phyloP scores from a whole-genome alignment of 2,329 filamentous ascomycete genomes.

The Fusarium sp. region DNA sequence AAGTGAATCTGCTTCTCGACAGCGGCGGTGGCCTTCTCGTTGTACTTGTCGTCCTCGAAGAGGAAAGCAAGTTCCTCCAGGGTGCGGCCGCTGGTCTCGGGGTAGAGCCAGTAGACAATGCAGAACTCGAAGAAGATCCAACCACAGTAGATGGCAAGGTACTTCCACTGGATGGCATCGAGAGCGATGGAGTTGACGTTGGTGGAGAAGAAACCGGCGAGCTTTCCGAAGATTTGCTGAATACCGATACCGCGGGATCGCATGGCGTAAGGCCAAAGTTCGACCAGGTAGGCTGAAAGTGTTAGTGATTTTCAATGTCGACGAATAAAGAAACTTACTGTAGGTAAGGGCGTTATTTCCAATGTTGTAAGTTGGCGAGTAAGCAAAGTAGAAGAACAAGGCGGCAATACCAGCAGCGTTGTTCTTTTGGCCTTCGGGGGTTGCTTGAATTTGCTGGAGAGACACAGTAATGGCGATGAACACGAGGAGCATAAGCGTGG shows the following conservation, averaged over 20 bases:
- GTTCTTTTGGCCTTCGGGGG: conserved; percentile 30
- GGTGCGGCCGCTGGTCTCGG: conserved; percentile 80
- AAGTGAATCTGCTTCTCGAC: conserved; percentile 54
- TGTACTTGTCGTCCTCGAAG: conserved; percentile 54
- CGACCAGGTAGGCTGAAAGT: conserved; percentile 60
- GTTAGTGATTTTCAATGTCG: conserved; percentile 9
- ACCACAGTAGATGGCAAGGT: conserved; percentile 57
- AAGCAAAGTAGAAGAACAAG: conserved; percentile 35
- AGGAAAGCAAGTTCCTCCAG: conserved; percentile 72
- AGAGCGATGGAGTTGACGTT: conserved; percentile 60
- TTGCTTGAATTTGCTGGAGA: conserved; percentile 53
- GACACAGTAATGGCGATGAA: conserved; percentile 68
- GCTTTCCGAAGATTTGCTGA: conserved; percentile 64
- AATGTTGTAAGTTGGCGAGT: conserved; percentile 35
- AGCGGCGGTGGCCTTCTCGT: conserved; percentile 53
- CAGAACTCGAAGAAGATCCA: conserved; percentile 56
- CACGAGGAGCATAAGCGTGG: conserved; percentile 56
- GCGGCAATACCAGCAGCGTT: conserved; percentile 24
- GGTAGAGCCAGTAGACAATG: conserved; percentile 83
- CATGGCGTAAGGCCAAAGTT: conserved; percentile 68
- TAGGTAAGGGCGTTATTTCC: conserved; percentile 41
- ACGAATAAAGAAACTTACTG: too few relatives aligned
- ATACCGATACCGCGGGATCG: conserved; percentile 68
- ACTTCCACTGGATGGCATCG: conserved; percentile 54
- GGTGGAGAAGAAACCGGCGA: conserved; percentile 55